These are phyloP conservation scores for Dunaliella primolecta DNA, from an alignment of 139 green algal genomes.

Conservation along the genomic window DNA sequence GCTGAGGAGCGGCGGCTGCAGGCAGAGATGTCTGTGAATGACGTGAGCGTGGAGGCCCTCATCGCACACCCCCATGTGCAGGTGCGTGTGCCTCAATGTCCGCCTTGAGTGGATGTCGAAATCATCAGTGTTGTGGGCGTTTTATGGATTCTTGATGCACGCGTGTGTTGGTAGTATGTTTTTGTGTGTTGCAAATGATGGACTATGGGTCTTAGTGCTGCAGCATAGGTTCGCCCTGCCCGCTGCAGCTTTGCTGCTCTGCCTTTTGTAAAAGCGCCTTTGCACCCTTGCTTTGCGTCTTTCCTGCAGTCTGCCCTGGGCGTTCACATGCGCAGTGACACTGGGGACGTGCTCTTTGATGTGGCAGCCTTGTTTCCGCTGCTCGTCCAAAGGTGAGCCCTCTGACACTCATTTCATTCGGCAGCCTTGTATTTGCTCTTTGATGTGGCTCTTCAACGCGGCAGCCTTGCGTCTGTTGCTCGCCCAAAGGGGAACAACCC, in stretches of 20 bases:
- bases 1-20: conserved; percentile 18
- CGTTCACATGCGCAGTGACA: conserved; percentile 27
- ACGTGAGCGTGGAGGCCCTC: conserved; percentile 36
- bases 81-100: not conserved
- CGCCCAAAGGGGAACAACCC: not conserved
- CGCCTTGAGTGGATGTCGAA: not conserved
- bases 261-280: too few relatives aligned
- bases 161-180: not conserved
- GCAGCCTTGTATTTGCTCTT: too few relatives aligned
- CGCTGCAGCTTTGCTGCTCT: too few relatives aligned
- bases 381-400: conserved; percentile 13
- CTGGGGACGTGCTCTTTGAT: conserved; percentile 35
- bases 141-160: not conserved
- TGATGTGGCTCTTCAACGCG: conserved; percentile 32
- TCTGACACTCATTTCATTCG: too few relatives aligned
- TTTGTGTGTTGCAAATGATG: too few relatives aligned
- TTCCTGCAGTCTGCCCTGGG: not conserved
- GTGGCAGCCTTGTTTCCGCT: conserved; percentile 18
- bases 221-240: too few relatives aligned
- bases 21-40: conserved; percentile 36
- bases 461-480: conserved; percentile 3
- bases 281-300: too few relatives aligned
- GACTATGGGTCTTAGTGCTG: too few relatives aligned
- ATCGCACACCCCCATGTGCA: conserved; percentile 12
- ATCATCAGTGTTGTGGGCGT: not conserved